Base-by-base conservation (phyloP, 352 stramenopile genomes). In the Globisporangium yorkense region DNA sequence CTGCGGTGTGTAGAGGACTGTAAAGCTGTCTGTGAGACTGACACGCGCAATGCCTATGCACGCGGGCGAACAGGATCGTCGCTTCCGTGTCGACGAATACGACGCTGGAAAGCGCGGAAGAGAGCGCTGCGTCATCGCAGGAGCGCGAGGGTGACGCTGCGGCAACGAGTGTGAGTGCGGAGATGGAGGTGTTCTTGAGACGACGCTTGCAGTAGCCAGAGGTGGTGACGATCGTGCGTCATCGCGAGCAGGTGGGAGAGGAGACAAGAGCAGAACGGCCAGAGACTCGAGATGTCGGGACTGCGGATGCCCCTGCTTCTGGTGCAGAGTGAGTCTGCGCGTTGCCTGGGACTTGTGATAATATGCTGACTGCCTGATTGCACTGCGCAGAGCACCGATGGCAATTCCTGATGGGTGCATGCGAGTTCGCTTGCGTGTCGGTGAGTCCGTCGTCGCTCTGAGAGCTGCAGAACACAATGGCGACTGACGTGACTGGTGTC, bases 371-470 rank as follows among this genome's bases (percentile, higher is more conserved):
- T 15, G 12, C 5, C 12, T 12, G 2, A 2, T 0, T 29, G 9
- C 10, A 10, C 18, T 31, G 21, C 10, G 9, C 44, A 49, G 44
- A 31, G n/a, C 44, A 16, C 2, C 44, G 20, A 27, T n/a, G 1
- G 20, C 44, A 8, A 13, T 49, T 6, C 81, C 81, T 0, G 70
- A 83, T 7, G 81, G 72, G 5, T 87, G 55, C 51, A 41, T 88
- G 18, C 56, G 62, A 3, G 68, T 91, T 62, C 78, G 81, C n/a
- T 60, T 91, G 33, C 78, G 81, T 8, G 72, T 80, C 46, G 81
- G 70, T 59, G 62, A 33, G 39, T 51, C 21, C 13, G 1, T 45
- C 1, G 24, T 27, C 24, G 24, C 24, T 27, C 24, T 27, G 24
- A 27, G 24, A 27, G 24, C 24, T 27, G 24, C 24, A 44, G 12